Evolutionary conservation across 2,329 filamentous ascomycete genomes (phyloP).

Genomic region (Phyllosticta paracitricarpa): DNA sequence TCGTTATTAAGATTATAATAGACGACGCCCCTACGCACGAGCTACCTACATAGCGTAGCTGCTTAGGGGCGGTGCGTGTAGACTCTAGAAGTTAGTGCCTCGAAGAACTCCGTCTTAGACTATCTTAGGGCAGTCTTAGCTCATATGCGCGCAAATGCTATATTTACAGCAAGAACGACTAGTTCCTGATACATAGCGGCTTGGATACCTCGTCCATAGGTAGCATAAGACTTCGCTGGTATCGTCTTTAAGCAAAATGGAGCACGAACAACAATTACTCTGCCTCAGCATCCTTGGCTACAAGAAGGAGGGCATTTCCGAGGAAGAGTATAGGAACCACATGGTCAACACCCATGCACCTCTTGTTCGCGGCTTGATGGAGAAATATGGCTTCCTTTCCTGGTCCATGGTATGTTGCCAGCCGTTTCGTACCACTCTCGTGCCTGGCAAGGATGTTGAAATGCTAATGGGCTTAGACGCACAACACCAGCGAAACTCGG

Average conservation of each 20-base stretch:
- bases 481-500: background rate
- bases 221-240: background rate
- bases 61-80: too few relatives aligned
- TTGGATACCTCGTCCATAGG: background rate
- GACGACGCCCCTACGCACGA: too few relatives aligned
- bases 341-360: constrained; percentile 40
- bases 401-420: constrained; percentile 33
- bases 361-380: constrained; percentile 39
- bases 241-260: background rate
- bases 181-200: background rate
- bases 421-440: background rate
- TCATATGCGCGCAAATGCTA: background rate
- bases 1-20: too few relatives aligned
- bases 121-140: background rate
- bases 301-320: constrained; percentile 37
- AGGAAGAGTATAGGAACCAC: constrained; percentile 38
- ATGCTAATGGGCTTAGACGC: background rate
- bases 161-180: background rate
- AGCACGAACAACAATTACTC: constrained; percentile 16
- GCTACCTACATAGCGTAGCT: too few relatives aligned
- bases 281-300: constrained; percentile 43
- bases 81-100: too few relatives aligned
- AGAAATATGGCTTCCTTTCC: constrained; percentile 38
- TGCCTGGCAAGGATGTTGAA: background rate
- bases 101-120: background rate